A percentile compares a stretch with the other conserved stretches of the same genome.
These are phyloP conservation scores for Combretum micranthum DNA, from an alignment of 345 rosid genomes.

Conservation along the genomic window DNA sequence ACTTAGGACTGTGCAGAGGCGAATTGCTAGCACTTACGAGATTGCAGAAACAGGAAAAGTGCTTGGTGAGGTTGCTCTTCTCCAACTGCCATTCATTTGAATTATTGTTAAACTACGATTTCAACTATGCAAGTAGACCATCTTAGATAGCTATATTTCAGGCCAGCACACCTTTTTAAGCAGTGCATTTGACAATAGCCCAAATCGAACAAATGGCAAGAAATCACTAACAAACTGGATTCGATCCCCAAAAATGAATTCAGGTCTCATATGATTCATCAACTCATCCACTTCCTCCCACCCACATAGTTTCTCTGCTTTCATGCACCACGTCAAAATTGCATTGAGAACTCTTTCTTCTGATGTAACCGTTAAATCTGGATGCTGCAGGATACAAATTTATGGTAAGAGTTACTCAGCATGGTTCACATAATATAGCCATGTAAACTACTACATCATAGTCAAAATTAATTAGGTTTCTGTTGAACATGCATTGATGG, in stretches of 20 bases:
- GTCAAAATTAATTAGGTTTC: too few relatives aligned
- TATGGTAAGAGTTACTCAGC: constrained; percentile 13
- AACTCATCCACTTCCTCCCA: constrained; percentile 73
- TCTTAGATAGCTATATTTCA: constrained; percentile 10
- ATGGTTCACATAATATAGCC: background rate
- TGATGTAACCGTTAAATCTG: constrained; percentile 84
- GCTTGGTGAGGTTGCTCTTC: constrained; percentile 47
- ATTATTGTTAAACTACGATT: constrained; percentile 8
- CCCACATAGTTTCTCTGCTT: constrained; percentile 49
- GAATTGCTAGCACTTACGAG: constrained; percentile 47
- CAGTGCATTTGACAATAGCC: constrained; percentile 53
- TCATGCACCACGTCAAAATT: constrained; percentile 84
- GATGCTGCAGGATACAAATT: constrained; percentile 58
- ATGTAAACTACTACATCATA: too few relatives aligned
- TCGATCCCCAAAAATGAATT: constrained; percentile 53
- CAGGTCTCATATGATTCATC: constrained; percentile 28
- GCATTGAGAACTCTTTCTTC: constrained; percentile 89
- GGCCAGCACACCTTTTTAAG: constrained; percentile 55
- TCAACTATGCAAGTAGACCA: background rate
- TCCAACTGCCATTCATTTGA: constrained; percentile 52
- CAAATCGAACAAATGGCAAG: constrained; percentile 71
- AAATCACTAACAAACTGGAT: constrained; percentile 45
- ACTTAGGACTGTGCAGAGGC: too few relatives aligned
- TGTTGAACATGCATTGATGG: too few relatives aligned
- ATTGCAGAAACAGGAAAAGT: constrained; percentile 28